Evolutionary conservation across 2,329 filamentous ascomycete genomes (phyloP), one percentile per base, ranked within the genome.

Genomic region (Penicillium janthinellum): DNA sequence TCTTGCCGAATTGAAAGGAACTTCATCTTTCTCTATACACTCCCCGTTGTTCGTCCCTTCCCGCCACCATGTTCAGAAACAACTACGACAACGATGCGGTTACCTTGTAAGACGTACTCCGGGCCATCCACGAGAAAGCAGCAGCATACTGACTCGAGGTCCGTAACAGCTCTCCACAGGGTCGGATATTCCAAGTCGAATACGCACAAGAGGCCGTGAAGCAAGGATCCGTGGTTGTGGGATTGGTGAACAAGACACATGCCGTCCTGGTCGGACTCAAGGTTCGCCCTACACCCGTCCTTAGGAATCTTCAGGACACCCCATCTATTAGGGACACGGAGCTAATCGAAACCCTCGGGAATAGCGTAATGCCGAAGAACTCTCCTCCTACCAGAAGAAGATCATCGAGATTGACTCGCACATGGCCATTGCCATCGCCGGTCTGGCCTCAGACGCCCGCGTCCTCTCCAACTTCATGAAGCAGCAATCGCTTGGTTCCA

Each of bases 401-500:
- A 88, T 99, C 76, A 97, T 99, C 79, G 87, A 89, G 71, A 89
- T 99, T 81, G 95, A 99, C 79, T 91, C 94, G 72, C 95, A 99
- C 80, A 89, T 95, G 71, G 95, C 93, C 69, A 88, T 99, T 73
- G 92, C 94, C 72, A 96, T 99, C 72, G 95, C 95, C 68, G 95
- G 95, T 71, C 91, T 99, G 64, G 95, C 95, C 68, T 97, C 94
- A 60, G 95, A 99, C 79, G 95, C 94, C 75, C 95, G 95, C 74
- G 95, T 99, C 71, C 92, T 99, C 71, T 97, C 93, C 84, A 99
- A 99, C 87, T 99, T 97, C 84, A 98, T 99, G 94, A 98, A 97
- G 84, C 92, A 96, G 82, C 95, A 98, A 82, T 96, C 92, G 65
- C 91, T 99, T 73, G 90, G 91, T 73, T 94, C 95, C 72, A 92